phyloP scores from a whole-genome alignment of 345 rosid species.

The Toxicodendron radicans region DNA sequence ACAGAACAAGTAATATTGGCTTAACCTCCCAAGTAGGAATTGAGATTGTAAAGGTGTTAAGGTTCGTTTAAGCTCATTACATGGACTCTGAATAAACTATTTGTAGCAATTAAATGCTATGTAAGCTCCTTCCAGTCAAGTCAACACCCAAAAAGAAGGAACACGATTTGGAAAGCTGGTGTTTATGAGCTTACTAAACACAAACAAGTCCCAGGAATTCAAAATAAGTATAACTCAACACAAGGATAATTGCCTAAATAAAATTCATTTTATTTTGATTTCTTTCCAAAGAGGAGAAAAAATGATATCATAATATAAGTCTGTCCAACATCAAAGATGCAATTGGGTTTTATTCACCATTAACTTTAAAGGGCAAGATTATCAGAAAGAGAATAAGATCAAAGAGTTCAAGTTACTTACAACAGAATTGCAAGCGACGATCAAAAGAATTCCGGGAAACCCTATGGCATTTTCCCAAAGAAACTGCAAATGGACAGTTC shows the following conservation, averaged over 20 bases:
- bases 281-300: not conserved
- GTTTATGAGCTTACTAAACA: not conserved
- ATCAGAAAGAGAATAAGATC: not conserved
- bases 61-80: not conserved
- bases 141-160: not conserved
- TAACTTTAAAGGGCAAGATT: not conserved
- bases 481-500: not conserved
- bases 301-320: not conserved
- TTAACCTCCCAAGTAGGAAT: not conserved
- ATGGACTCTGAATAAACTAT: not conserved
- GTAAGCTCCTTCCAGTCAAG: not conserved
- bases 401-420: slow-evolving; percentile 5
- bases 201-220: not conserved
- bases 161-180: not conserved
- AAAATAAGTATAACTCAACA: not conserved
- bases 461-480: not conserved
- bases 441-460: not conserved
- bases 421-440: not conserved
- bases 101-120: not conserved
- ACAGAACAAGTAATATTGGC: not conserved
- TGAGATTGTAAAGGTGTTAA: not conserved
- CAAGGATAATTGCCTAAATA: not conserved
- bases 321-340: not conserved
- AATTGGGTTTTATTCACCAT: not conserved
- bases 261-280: not conserved